Conservation (phyloP, 2,329 filamentous ascomycete species). For the Penicillium sumatraense region DNA sequence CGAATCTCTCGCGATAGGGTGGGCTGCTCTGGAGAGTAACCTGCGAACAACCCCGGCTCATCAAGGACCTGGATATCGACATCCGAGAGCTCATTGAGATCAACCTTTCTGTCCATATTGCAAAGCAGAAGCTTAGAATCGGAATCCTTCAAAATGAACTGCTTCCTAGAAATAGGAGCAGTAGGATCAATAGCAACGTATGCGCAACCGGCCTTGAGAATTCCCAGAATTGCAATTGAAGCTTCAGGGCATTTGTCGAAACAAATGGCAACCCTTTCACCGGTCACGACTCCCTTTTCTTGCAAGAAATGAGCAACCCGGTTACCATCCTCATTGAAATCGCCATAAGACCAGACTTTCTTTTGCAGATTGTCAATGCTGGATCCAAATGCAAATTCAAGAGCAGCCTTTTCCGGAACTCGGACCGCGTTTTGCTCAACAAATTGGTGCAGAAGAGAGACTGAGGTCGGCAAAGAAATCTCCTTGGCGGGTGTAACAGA, state of each 20-base stretch:
- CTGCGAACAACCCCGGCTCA: constrained; percentile 40
- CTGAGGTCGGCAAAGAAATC: constrained; percentile 60
- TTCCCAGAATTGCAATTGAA: constrained; percentile 79
- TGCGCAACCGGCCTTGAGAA: constrained; percentile 79
- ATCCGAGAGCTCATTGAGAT: constrained; percentile 39
- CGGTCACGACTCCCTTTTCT: constrained; percentile 53
- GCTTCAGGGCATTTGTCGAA: constrained; percentile 87
- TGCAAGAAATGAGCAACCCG: constrained; percentile 70
- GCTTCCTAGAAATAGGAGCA: constrained; percentile 72
- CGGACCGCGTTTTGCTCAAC: constrained; percentile 67
- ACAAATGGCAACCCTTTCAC: constrained; percentile 72
- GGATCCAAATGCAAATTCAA: constrained; percentile 74
- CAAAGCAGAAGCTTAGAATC: constrained; percentile 66
- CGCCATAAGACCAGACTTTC: constrained; percentile 71
- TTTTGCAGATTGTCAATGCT: constrained; percentile 51
- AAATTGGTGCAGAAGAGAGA: constrained; percentile 74
- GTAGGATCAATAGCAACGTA: constrained; percentile 80
- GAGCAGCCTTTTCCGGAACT: constrained; percentile 65
- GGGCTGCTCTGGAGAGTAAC: constrained; percentile 40
- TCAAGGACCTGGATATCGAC: constrained; percentile 55
- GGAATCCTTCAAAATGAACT: constrained; percentile 79
- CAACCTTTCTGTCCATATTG: constrained; percentile 49
- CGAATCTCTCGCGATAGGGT: constrained; percentile 39
- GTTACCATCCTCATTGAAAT: constrained; percentile 74
- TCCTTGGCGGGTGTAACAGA: constrained; percentile 69